Base-by-base conservation (phyloP, 2,329 filamentous ascomycete genomes). In the Cadophora sp. region DNA sequence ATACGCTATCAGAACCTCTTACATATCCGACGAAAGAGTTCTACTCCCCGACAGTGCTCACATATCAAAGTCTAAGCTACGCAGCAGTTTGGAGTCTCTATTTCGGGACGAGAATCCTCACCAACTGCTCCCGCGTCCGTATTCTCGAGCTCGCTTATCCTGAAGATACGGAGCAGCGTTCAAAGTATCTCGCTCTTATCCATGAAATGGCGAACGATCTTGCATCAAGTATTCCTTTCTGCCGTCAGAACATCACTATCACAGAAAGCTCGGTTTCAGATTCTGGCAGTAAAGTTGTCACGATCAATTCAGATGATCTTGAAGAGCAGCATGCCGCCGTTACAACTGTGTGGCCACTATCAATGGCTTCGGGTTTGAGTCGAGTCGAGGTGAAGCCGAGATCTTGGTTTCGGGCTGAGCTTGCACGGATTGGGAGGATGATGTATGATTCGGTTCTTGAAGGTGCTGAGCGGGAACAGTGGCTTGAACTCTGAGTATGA, bases 11-110 rank as follows among this genome's bases (percentile, higher is more conserved):
- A 11, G 59, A 60, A 16, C 36, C 59, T 47, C 45, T 45, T 24
- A 30, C 61, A 1, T 68, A 58, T 18, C 69, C 68, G 0, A 71
- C 41, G 36, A 33, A 22, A 43, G 51, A 73, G 39, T 71, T 76
- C 59, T 74, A 70, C 65, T 73, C 74, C 24, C 41, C 72, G 18
- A 68, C 24, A 48, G 70, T 76, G 24, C 75, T 73, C 64, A 73
- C 50, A 36, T 76, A 72, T 64, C 55, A 65, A 16, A 73, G 66
- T 33, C 66, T 66, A 27, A 65, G 59, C 24, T 68, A 74, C 64
- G 72, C 74, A 6, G 58, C 71, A 13, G 56, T 72, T 1, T 78
- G 76, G 75, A 62, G 50, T 18, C 68, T 69, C n/a, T 75, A 76
- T 65, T 76, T 70, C 51, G 58, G 74, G n/a, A 71, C 66, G 7